These are phyloP conservation scores for Houttuynia cordata DNA, from an alignment of 164 flowering plant species.

Conservation along the genomic window DNA sequence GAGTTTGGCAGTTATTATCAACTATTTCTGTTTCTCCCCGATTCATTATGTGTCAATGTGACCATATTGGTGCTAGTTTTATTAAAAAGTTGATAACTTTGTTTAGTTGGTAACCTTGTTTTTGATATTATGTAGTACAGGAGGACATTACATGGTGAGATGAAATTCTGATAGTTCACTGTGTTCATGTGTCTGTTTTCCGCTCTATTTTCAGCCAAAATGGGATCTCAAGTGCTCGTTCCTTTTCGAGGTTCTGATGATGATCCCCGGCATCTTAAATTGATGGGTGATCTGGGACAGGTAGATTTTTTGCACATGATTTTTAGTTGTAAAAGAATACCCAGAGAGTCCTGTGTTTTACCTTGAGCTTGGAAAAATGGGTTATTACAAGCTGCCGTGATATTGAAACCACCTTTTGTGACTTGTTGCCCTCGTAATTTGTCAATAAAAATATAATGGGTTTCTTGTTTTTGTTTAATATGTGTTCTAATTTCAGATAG, in stretches of 20 bases:
- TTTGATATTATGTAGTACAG: background rate
- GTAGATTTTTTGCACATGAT: conserved; percentile 15
- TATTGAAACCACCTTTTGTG: too few species aligned
- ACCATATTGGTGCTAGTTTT: background rate
- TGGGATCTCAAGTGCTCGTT: conserved; percentile 93
- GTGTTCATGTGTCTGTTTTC: background rate
- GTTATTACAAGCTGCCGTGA: background rate
- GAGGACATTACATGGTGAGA: background rate
- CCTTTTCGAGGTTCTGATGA: conserved; percentile 98
- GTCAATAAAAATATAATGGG: too few species aligned
- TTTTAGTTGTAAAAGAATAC: background rate
- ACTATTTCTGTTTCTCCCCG: background rate
- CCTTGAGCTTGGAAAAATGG: background rate
- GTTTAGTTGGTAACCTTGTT: too few species aligned
- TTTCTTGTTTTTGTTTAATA: background rate
- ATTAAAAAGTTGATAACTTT: too few species aligned
- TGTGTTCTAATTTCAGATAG: conserved; percentile 40
- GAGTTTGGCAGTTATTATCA: conserved; percentile 9
- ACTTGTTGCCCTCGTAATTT: background rate
- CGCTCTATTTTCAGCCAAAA: conserved; percentile 55
- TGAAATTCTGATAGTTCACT: background rate
- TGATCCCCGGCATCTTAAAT: conserved; percentile 81
- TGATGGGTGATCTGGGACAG: conserved; percentile 99
- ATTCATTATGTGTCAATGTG: background rate
- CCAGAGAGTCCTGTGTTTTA: too few species aligned